Conservation (phyloP, 2,329 filamentous ascomycete genomes). For the Fusarium setosum region DNA sequence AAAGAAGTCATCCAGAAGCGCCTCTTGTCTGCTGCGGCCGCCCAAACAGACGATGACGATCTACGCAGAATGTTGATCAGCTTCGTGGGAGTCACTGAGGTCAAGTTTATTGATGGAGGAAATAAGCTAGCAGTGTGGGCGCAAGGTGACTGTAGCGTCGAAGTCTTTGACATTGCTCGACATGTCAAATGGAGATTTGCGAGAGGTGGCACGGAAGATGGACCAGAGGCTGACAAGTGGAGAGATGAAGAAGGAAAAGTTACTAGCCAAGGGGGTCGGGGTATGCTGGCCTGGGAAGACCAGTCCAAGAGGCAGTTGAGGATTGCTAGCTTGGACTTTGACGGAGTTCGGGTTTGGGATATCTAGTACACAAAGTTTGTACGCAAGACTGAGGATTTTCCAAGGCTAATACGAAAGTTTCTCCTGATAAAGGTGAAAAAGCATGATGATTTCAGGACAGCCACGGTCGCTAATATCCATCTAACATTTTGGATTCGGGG, state of each 20-base stretch:
- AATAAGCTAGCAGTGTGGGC: slow-evolving; percentile 14
- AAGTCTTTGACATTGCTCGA: slow-evolving; percentile 14
- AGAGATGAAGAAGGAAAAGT: slow-evolving; percentile 19
- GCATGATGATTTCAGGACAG: too few species aligned
- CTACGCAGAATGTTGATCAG: background rate
- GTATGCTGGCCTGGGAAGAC: slow-evolving; percentile 24
- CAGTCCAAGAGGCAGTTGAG: background rate
- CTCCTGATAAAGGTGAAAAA: too few species aligned
- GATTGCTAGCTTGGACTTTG: slow-evolving; percentile 18
- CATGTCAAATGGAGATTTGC: slow-evolving; percentile 24
- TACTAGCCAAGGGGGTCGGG: background rate
- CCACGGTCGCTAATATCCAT: too few species aligned
- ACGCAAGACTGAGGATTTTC: too few species aligned
- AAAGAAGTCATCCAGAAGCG: slow-evolving; percentile 11
- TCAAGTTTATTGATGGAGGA: slow-evolving; percentile 17
- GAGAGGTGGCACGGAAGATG: slow-evolving; percentile 23
- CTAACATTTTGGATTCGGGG: too few species aligned
- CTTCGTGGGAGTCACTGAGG: background rate
- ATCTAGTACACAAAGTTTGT: too few species aligned
- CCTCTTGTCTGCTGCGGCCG: background rate
- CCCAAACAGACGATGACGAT: background rate
- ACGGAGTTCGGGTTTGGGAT: slow-evolving; percentile 22
- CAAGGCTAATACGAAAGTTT: too few species aligned
- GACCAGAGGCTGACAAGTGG: slow-evolving; percentile 4
- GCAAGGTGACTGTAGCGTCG: slow-evolving; percentile 17